Conservation (phyloP, 176 grass and related monocot species). For the Themeda triandra region DNA sequence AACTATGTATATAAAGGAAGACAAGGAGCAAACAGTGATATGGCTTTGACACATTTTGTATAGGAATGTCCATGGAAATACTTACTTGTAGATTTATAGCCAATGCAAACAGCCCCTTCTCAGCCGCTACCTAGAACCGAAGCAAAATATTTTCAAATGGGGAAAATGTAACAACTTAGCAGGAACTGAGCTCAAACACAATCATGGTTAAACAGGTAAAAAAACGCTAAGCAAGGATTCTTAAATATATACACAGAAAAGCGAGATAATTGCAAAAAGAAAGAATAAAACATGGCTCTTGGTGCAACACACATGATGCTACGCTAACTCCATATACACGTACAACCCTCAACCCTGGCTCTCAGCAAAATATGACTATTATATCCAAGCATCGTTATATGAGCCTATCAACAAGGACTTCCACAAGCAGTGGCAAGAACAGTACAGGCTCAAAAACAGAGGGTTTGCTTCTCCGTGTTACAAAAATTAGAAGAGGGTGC, state of each 20-base stretch:
- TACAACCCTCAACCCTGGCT: not conserved
- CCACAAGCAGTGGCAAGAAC: not conserved
- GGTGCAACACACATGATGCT: not conserved
- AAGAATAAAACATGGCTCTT: conserved; percentile 13
- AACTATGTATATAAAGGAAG: not conserved
- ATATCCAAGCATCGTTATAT: not conserved
- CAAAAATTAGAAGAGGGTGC: not conserved
- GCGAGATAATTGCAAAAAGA: not conserved
- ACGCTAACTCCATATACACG: not conserved
- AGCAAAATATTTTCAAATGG: conserved; percentile 25
- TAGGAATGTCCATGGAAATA: conserved; percentile 4
- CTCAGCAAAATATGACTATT: conserved; percentile 7
- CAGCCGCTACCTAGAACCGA: conserved; percentile 80
- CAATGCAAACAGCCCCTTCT: conserved; percentile 88
- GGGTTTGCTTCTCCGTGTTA: not conserved
- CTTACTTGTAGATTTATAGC: conserved; percentile 98
- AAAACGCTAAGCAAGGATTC: conserved; percentile 11
- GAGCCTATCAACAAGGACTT: conserved; percentile 8
- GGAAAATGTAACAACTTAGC: conserved; percentile 14
- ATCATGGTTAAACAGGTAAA: conserved; percentile 14
- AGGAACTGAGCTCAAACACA: conserved; percentile 18
- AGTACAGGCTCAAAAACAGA: not conserved
- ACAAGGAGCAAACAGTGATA: not conserved
- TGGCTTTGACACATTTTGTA: not conserved
- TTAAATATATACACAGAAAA: not conserved